These are phyloP conservation scores for Acarospora socialis DNA, from an alignment of 2,329 filamentous ascomycete genomes.

Conservation along the genomic window DNA sequence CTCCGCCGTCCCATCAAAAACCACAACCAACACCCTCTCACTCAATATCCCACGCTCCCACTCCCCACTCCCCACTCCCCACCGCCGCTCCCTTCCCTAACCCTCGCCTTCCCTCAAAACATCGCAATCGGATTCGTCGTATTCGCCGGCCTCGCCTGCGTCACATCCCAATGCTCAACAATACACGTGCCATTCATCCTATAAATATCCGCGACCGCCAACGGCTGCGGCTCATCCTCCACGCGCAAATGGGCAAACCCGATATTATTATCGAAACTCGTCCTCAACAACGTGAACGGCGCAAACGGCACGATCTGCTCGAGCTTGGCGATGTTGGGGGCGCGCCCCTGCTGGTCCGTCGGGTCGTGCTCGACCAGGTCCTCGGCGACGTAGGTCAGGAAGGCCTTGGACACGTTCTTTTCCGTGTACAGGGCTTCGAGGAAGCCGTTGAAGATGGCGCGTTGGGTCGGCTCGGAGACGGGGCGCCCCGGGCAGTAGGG, in stretches of 20 bases:
- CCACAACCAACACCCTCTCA: too few species aligned
- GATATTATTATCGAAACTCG: slow-evolving; percentile 9
- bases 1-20: too few species aligned
- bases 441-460: slow-evolving; percentile 12
- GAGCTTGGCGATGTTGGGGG: slow-evolving; percentile 9
- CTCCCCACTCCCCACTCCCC: too few species aligned
- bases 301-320: slow-evolving; percentile 3
- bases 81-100: too few species aligned
- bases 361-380: slow-evolving; percentile 16
- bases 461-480: slow-evolving; percentile 8
- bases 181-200: slow-evolving; percentile 14
- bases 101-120: slow-evolving; percentile 6
- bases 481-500: slow-evolving; percentile 12
- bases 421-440: slow-evolving; percentile 11
- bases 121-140: slow-evolving; percentile 14
- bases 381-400: slow-evolving; percentile 9
- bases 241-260: slow-evolving; percentile 11
- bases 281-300: slow-evolving; percentile 2
- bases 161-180: slow-evolving; percentile 16
- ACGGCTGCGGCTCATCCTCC: slow-evolving; percentile 4
- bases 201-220: slow-evolving; percentile 13
- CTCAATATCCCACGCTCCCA: too few species aligned
- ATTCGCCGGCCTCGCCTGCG: slow-evolving; percentile 11
- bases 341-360: slow-evolving; percentile 8
- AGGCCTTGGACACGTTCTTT: slow-evolving; percentile 11